Evolutionary conservation across 2,329 filamentous ascomycete species (phyloP), one percentile per base, ranked within the genome.

Genomic region (Westerdykella sp.): DNA sequence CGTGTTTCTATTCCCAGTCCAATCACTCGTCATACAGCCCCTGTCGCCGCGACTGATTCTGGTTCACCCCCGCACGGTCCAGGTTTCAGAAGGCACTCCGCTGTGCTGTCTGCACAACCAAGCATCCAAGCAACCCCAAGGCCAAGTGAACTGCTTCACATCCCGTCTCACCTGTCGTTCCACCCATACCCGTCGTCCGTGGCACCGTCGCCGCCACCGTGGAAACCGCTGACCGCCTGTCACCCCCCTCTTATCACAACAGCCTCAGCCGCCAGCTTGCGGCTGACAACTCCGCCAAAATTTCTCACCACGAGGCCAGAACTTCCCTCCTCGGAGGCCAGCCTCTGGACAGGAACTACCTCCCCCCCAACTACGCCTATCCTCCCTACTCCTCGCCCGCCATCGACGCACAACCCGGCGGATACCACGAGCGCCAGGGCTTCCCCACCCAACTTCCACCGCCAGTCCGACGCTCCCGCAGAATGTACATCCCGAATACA

Each of bases 401-500:
- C 65, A 73, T 54, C 70, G 75, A 57, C 66, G 77, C 69, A 41
- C 69, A 71, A 47, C 63, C 61, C 40, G 62, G 77, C 65, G 78
- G 78, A 35, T 68, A 67, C 66, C 64, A 57, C 64, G 55, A 55
- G 55, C 67, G 47, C 57, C 62, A 68, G 50, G 63, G 61, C 49
- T 66, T 65, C 44, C 62, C 64, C 51, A 56, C 63, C 48, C 67
- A 75, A 68, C 49, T 67, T 51, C 32, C 32, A 3, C 66, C 56
- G 34, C 62, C 66, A 16, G 57, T 58, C 23, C 55, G 58, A 42
- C 56, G 57, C 39, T 46, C 57, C 4, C 57, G 49, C 52, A 67
- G 61, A 56, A 80, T 90, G 73, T 91, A 89, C 63, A 80, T 85
- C 56, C 84, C 94, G 56, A 86, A 82, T 63, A 85, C 86, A 44